These are phyloP conservation scores for Artomyces pyxidatus DNA, from an alignment of 768 basidiomycete genomes.

Conservation along the genomic window DNA sequence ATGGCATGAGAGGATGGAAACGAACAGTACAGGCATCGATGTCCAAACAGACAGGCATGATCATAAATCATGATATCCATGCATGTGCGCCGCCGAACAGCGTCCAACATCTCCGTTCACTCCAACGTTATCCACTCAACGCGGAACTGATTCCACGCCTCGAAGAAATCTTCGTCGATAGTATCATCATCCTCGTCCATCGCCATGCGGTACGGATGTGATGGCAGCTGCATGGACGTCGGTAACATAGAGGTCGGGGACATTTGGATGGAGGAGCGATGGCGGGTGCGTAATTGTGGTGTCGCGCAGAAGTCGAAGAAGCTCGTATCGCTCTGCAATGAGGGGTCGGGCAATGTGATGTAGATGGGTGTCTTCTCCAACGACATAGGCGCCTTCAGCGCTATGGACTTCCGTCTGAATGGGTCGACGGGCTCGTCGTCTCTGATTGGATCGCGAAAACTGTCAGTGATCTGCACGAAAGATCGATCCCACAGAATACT, in stretches of 20 bases:
- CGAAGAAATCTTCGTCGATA: constrained; percentile 3
- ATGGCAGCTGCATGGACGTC: not conserved
- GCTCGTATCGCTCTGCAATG: not conserved
- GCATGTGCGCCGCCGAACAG: too few relatives aligned
- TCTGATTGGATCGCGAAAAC: not conserved
- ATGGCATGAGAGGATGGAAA: too few relatives aligned
- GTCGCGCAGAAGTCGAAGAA: not conserved
- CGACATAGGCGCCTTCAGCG: not conserved
- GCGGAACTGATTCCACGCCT: constrained; percentile 11
- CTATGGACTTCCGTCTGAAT: not conserved
- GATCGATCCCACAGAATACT: too few relatives aligned
- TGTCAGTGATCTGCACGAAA: not conserved
- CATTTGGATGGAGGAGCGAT: not conserved
- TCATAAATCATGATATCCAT: too few relatives aligned
- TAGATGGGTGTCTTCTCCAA: not conserved
- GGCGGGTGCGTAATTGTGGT: not conserved
- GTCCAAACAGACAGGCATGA: too few relatives aligned
- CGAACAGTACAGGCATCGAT: too few relatives aligned
- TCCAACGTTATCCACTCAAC: constrained; percentile 14
- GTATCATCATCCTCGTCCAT: not conserved
- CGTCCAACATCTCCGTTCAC: too few relatives aligned
- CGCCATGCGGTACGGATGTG: not conserved
- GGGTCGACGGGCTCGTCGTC: not conserved
- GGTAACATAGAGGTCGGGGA: not conserved
- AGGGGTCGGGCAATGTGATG: not conserved